A percentile compares a stretch with the other conserved stretches of the same genome.
phyloP scores from a whole-genome alignment of 495 filamentous ascomycete genomes.

The Emericellopsis terricola region DNA sequence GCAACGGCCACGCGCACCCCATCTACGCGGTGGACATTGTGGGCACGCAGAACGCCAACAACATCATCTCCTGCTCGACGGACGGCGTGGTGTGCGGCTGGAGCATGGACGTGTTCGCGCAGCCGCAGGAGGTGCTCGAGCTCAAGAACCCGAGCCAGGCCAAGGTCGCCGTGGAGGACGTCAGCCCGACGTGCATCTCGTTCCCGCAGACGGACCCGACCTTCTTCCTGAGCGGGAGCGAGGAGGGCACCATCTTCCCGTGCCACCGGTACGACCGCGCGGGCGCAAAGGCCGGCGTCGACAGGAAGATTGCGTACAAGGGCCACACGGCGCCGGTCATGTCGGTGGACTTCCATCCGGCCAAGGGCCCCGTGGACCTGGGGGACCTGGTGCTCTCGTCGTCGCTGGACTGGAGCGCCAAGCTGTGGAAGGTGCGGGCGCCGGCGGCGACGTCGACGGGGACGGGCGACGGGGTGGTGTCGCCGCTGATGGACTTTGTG shows the following conservation, averaged over 20 bases:
- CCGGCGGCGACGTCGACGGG: slow-evolving; percentile 43
- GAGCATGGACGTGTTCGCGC: slow-evolving; percentile 91
- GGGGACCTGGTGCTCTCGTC: slow-evolving; percentile 80
- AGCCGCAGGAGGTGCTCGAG: slow-evolving; percentile 83
- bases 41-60: slow-evolving; percentile 96
- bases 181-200: slow-evolving; percentile 89
- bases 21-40: slow-evolving; percentile 91
- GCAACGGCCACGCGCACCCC: slow-evolving; percentile 84
- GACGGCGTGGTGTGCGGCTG: slow-evolving; percentile 94
- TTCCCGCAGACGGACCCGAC: slow-evolving; percentile 93
- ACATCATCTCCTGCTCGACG: slow-evolving; percentile 88
- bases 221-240: slow-evolving; percentile 90
- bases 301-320: slow-evolving; percentile 64
- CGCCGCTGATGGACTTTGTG: slow-evolving; percentile 71
- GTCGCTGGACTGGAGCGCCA: slow-evolving; percentile 88
- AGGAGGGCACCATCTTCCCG: slow-evolving; percentile 88
- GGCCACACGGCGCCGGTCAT: slow-evolving; percentile 90
- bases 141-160: slow-evolving; percentile 69
- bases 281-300: slow-evolving; percentile 88
- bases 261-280: slow-evolving; percentile 95
- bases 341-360: slow-evolving; percentile 88
- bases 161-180: slow-evolving; percentile 61
- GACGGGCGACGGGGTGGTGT: slow-evolving; percentile 33
- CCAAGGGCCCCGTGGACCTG: slow-evolving; percentile 79
- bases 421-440: slow-evolving; percentile 84